Evolutionary conservation across 495 filamentous ascomycete genomes (phyloP), one percentile per base, ranked within the genome.

Genomic region (Platismatia glauca): DNA sequence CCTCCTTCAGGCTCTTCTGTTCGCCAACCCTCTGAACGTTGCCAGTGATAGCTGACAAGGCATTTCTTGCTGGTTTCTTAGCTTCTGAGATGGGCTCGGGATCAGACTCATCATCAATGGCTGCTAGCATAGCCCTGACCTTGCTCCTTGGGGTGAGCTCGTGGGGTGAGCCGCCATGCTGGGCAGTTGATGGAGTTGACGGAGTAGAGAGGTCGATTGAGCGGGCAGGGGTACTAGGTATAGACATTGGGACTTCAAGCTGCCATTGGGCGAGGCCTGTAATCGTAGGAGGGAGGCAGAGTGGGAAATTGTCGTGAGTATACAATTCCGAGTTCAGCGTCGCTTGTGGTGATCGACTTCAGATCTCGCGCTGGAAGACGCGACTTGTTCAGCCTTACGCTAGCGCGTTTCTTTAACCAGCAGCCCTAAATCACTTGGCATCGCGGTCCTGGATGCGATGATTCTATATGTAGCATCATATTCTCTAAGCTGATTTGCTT

Each of bases 71-170:
- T 61, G 43, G 53, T 62, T 61, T 27, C 60, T 57, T 69, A 27
- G 46, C 37, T n/a, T 62, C 65, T n/a, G 53, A 48, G 24, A 38
- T 62, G n/a, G 38, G 31, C 57, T 85, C 83, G 11, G 78, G 75
- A 5, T 86, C 84, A 0, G 78, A 81, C 48, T 77, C 81, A 61
- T 79, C 80, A 37, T 86, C 81, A 52, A 90, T 79, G 22, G 77
- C 69, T 33, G 86, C 87, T 37, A 91, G 71, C 73, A 90, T 75
- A 43, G 84, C 84, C 70, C 82, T 84, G 68, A 90, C 80, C 70
- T 90, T 91, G 62, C 80, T 83, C 29, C 79, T 79, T 22, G 89
- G 89, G 0, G 88, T 89, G 58, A 90, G 75, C 39, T 57, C 55
- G 31, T 38, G 55, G 6, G 55, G 61, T 27, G 61, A 52, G 34